Evolutionary conservation across 257 asterid genomes (phyloP).

Genomic region (Parsonsia alboflavescens): DNA sequence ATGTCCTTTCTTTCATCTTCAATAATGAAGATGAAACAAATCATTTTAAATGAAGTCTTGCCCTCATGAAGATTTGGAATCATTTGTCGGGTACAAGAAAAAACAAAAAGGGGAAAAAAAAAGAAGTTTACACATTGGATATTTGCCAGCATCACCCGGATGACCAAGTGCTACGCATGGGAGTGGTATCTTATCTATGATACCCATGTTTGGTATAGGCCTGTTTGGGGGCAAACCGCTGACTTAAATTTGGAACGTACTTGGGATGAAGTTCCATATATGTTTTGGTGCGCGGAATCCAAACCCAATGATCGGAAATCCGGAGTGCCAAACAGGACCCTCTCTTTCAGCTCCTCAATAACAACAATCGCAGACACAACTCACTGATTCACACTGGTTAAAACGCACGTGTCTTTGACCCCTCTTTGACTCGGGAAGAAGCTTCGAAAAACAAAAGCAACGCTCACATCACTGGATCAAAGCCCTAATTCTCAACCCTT

Average conservation of each 20-base stretch:
- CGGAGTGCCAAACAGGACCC: slow-evolving; percentile 19
- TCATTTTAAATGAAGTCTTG: too few species aligned
- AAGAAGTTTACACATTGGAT: too few species aligned
- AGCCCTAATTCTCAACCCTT: slow-evolving; percentile 30
- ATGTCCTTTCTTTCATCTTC: too few species aligned
- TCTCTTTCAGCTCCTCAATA: neutral
- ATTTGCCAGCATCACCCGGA: neutral
- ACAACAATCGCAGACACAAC: neutral
- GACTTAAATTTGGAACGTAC: neutral
- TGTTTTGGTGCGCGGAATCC: slow-evolving; percentile 4
- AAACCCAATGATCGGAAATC: slow-evolving; percentile 13
- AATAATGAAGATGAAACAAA: too few species aligned
- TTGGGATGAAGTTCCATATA: neutral
- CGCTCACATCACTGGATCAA: slow-evolving; percentile 12
- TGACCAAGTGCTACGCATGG: neutral
- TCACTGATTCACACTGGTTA: neutral
- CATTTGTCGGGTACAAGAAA: neutral
- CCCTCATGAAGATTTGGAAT: too few species aligned
- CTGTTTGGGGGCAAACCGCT: slow-evolving; percentile 13
- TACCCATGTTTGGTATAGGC: neutral
- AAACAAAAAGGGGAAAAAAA: too few species aligned
- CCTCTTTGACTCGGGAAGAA: slow-evolving; percentile 33
- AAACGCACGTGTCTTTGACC: slow-evolving; percentile 46
- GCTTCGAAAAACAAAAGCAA: slow-evolving; percentile 31
- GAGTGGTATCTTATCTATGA: neutral